phyloP scores from a whole-genome alignment of 2,329 filamentous ascomycete species.

The Cladobotryum mycophilum region DNA sequence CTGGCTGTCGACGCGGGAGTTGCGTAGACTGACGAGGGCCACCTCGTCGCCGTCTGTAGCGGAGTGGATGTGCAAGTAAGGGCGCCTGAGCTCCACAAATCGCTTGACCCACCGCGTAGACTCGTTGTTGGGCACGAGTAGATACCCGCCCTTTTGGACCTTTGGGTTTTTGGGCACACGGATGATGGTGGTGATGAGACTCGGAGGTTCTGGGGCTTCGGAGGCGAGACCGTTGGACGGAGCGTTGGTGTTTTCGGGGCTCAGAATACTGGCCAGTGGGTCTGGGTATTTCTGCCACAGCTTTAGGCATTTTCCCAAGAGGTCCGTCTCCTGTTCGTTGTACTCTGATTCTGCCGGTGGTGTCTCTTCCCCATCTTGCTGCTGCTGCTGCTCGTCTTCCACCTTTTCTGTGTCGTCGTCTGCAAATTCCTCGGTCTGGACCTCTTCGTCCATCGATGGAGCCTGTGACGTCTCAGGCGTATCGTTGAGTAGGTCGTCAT shows the following conservation, averaged over 20 bases:
- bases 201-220: slow-evolving; percentile 47
- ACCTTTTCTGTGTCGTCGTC: slow-evolving; percentile 18
- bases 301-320: slow-evolving; percentile 51
- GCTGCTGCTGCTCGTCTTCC: slow-evolving; percentile 15
- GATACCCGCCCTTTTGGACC: slow-evolving; percentile 79
- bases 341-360: slow-evolving; percentile 34
- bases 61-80: slow-evolving; percentile 87
- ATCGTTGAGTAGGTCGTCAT: slow-evolving; percentile 53
- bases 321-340: slow-evolving; percentile 37
- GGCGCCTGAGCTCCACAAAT: slow-evolving; percentile 85
- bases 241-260: slow-evolving; percentile 58
- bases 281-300: slow-evolving; percentile 61
- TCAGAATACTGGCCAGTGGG: slow-evolving; percentile 49
- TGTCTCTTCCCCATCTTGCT: slow-evolving; percentile 20
- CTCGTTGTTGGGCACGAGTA: slow-evolving; percentile 76
- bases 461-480: slow-evolving; percentile 47
- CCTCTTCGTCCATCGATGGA: slow-evolving; percentile 23
- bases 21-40: slow-evolving; percentile 79
- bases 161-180: slow-evolving; percentile 73
- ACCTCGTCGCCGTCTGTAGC: slow-evolving; percentile 84
- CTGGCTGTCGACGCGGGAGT: slow-evolving; percentile 85
- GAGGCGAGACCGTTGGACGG: slow-evolving; percentile 55
- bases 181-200: slow-evolving; percentile 69
- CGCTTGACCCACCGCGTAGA: slow-evolving; percentile 83
- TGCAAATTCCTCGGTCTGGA: slow-evolving; percentile 17